Percentiles rank a stretch among this genome's conserved stretches.
Evolutionary conservation across 2,329 filamentous ascomycete species (phyloP).

Genomic region (Verticillium isaacii): DNA sequence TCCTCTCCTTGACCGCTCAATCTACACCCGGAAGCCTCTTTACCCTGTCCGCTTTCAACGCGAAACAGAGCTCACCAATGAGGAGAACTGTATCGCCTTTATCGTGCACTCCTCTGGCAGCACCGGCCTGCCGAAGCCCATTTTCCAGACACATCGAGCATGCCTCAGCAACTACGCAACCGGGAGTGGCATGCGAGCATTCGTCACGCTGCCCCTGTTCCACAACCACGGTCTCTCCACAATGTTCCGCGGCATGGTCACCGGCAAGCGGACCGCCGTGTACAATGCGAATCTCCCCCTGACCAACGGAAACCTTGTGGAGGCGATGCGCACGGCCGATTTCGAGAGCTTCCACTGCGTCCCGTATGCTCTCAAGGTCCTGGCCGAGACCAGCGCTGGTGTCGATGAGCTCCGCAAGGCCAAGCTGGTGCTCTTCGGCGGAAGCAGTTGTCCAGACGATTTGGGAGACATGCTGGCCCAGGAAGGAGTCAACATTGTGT

Average conservation of each 20-base stretch:
- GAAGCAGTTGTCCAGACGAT: slow-evolving; percentile 48
- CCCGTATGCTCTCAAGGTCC: slow-evolving; percentile 52
- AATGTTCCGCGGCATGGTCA: slow-evolving; percentile 40
- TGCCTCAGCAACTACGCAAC: slow-evolving; percentile 39
- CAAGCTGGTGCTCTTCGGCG: slow-evolving; percentile 44
- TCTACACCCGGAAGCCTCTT: slow-evolving; percentile 3
- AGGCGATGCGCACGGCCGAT: slow-evolving; percentile 30
- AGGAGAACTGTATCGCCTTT: slow-evolving; percentile 12
- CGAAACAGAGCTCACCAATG: slow-evolving; percentile 20
- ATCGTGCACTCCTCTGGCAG: slow-evolving; percentile 38
- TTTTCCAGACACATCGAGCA: slow-evolving; percentile 43
- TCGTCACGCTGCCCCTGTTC: slow-evolving; percentile 45
- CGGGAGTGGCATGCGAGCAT: slow-evolving; percentile 35
- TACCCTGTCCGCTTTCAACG: not conserved
- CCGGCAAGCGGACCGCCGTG: slow-evolving; percentile 39
- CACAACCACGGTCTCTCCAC: slow-evolving; percentile 47
- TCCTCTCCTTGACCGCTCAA: slow-evolving; percentile 2
- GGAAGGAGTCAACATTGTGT: slow-evolving; percentile 43
- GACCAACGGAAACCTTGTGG: slow-evolving; percentile 36
- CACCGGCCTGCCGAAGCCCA: slow-evolving; percentile 52
- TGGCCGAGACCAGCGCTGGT: slow-evolving; percentile 48
- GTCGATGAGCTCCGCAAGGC: slow-evolving; percentile 35
- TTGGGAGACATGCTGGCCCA: slow-evolving; percentile 43
- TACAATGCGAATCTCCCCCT: slow-evolving; percentile 44
- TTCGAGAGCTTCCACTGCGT: slow-evolving; percentile 50